Conservation (phyloP, 1,284 basidiomycete genomes). For the Naganishia sp. region DNA sequence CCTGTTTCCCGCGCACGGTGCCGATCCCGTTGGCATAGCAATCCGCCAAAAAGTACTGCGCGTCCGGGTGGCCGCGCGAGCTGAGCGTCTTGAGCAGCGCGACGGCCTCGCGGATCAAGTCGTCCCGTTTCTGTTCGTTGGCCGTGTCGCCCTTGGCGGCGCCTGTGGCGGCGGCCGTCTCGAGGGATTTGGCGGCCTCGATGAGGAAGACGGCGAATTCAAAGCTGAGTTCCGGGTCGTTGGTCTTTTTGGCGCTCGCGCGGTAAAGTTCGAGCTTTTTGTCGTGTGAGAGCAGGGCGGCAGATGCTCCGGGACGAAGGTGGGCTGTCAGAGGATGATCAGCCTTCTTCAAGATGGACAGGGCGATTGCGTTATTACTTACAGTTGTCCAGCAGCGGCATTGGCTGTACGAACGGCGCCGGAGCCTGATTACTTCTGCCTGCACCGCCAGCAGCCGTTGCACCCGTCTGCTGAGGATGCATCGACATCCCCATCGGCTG, state of each 20-base stretch:
- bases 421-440: constrained; percentile 39
- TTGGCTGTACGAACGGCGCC: constrained; percentile 32
- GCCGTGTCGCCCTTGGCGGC: constrained; percentile 36
- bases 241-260: constrained; percentile 96
- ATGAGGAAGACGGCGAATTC: constrained; percentile 99
- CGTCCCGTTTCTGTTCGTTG: constrained; percentile 83
- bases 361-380: constrained; percentile 33
- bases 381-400: constrained; percentile 53
- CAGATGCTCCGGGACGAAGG: constrained; percentile 87
- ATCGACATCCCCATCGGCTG: constrained; percentile 33
- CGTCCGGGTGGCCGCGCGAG: constrained; percentile 87
- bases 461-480: constrained; percentile 27
- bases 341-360: not conserved
- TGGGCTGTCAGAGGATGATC: constrained; percentile 59
- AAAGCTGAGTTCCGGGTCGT: constrained; percentile 95
- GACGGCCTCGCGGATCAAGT: constrained; percentile 82
- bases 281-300: constrained; percentile 87
- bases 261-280: constrained; percentile 96
- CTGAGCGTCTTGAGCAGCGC: constrained; percentile 83
- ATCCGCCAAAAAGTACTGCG: constrained; percentile 96
- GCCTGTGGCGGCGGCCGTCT: constrained; percentile 36
- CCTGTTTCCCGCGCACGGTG: constrained; percentile 81
- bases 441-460: constrained; percentile 36
- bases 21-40: constrained; percentile 97
- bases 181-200: constrained; percentile 83